These are phyloP conservation scores for Xerocomellus intermedius DNA, from an alignment of 768 basidiomycete species.

Conservation along the genomic window DNA sequence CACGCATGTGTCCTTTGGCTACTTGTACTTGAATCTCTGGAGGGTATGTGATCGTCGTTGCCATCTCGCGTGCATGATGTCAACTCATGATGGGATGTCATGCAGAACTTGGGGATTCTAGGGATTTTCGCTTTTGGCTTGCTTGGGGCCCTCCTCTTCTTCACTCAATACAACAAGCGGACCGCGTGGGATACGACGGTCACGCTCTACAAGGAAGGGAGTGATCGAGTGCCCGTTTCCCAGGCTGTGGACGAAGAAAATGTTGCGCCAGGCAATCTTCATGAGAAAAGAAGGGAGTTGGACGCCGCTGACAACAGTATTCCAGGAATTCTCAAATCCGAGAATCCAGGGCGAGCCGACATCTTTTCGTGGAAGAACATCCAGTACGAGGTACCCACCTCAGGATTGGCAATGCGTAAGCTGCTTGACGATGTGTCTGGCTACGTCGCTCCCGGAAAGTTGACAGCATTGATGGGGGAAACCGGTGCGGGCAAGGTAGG, in stretches of 20 bases:
- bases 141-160: conserved; percentile 35
- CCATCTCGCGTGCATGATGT: neutral
- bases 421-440: conserved; percentile 49
- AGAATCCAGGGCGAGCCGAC: conserved; percentile 4
- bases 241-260: conserved; percentile 21
- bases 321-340: neutral
- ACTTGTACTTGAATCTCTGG: conserved; percentile 31
- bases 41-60: conserved; percentile 32
- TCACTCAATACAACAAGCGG: conserved; percentile 34
- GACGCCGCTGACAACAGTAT: neutral
- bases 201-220: conserved; percentile 21
- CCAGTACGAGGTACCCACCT: conserved; percentile 57
- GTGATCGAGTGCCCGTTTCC: neutral
- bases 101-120: conserved; percentile 43
- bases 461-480: conserved; percentile 52
- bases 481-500: conserved; percentile 33
- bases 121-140: conserved; percentile 43
- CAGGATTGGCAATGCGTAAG: conserved; percentile 36
- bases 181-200: conserved; percentile 32
- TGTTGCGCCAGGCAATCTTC: neutral
- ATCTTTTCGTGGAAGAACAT: conserved; percentile 78
- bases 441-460: conserved; percentile 49
- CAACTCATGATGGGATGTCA: neutral
- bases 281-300: neutral
- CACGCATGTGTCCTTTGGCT: conserved; percentile 32